Base-by-base conservation (phyloP, 2,329 filamentous ascomycete species). In the Diplodia mutila region DNA sequence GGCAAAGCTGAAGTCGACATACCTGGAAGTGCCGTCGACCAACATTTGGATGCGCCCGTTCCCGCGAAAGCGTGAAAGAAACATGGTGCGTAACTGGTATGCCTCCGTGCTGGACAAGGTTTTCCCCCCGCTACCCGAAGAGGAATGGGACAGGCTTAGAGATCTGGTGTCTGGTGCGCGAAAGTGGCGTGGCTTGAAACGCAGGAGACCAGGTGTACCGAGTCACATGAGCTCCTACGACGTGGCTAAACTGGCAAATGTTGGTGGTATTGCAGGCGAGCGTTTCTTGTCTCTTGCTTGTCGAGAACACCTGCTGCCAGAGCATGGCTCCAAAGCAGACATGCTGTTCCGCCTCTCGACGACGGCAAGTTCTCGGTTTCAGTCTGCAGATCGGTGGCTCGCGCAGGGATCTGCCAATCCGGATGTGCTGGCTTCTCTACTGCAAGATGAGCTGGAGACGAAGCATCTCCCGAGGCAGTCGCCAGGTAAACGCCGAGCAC, bases 41-140 rank as follows among this genome's bases (percentile, higher is more conserved):
- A 85, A 85, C 65, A 72, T 75, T 21, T 85, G 83, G 82, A 73
- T 75, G 61, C 77, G 80, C 6, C 79, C 81, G 1, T 82, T 85
- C 78, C 82, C 83, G 4, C 71, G 78, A 37, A 77, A 72, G 53
- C 75, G 84, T 25, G 78, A 80, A 9, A 76, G 76, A 49, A 85
- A 84, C 66, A 74, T 80, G 67, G 77, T 79, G 7, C 73, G 75
- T 39, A 73, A 77, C 39, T 84, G 81, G 79, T 84, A 83, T 70
- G 80, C 80, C 2, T 71, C 76, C 9, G 72, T 81, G 1, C 75
- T 85, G 69, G 75, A 78, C 4, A 75, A 76, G 21, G 70, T 84
- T 2, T 75, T 82, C 6, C 80, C 83, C 0, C 83, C 84, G 14
- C 71, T 85, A 16, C 81, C 82, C 0, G 69, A 73, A 12, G 69